Percentiles rank a stretch among this genome's conserved stretches.
phyloP scores from a whole-genome alignment of 2,329 filamentous ascomycete genomes.

The Stachybotrys chlorohalonatus region DNA sequence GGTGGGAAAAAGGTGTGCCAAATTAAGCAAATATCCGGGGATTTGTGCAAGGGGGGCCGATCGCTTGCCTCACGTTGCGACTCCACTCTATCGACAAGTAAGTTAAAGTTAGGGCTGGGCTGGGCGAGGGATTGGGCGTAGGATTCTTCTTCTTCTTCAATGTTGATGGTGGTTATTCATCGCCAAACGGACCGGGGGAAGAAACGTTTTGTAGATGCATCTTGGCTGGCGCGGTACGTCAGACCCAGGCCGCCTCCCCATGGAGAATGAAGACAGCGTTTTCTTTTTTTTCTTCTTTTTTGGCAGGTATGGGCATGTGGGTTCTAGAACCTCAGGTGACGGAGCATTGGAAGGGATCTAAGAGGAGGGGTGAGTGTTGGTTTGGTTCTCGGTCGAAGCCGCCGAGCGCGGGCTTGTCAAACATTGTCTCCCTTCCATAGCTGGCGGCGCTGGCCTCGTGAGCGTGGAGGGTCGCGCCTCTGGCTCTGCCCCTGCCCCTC shows the following conservation, averaged over 20 bases:
- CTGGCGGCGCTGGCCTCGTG: neutral
- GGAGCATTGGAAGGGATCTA: neutral
- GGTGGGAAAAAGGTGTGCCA: neutral
- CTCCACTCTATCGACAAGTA: neutral
- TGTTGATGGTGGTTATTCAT: neutral
- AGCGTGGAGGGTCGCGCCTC: neutral
- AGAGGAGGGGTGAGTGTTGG: neutral
- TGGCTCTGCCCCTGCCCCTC: no score
- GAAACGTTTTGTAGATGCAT: no score
- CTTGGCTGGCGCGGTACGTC: neutral
- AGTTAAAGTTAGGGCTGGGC: neutral
- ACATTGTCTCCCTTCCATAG: neutral
- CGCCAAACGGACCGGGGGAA: neutral
- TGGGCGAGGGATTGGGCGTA: neutral
- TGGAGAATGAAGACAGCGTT: neutral
- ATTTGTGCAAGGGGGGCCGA: neutral
- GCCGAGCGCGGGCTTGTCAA: neutral
- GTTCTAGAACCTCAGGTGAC: neutral
- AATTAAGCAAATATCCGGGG: neutral
- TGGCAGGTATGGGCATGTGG: neutral
- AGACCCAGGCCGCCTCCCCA: neutral
- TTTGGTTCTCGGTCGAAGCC: neutral
- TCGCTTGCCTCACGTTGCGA: neutral
- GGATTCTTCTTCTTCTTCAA: neutral
- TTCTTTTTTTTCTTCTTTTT: no score